Percentiles rank a stretch among this genome's conserved stretches.
phyloP scores from a whole-genome alignment of 139 green algal genomes.

The Picochlorum costavermella region DNA sequence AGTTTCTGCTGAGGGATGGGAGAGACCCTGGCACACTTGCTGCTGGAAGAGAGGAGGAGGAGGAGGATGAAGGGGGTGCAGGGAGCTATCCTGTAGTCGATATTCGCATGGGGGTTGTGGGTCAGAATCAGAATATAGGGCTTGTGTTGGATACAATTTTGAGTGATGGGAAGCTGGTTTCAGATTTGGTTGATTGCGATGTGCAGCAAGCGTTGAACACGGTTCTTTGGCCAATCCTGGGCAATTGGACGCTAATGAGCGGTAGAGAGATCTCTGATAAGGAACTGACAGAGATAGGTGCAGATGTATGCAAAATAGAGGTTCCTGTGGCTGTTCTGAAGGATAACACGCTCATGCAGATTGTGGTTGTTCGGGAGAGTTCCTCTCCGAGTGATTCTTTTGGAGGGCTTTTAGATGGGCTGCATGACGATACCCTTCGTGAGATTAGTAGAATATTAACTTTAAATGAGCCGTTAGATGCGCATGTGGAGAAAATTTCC shows the following conservation, averaged over 20 bases:
- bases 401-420: too few species aligned
- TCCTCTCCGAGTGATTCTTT: too few species aligned
- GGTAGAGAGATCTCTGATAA: background rate
- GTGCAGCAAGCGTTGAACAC: background rate
- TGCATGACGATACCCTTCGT: too few species aligned
- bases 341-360: background rate
- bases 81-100: too few species aligned
- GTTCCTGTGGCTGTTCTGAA: slow-evolving; percentile 3
- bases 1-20: background rate
- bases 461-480: too few species aligned
- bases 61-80: too few species aligned
- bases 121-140: too few species aligned
- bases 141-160: too few species aligned
- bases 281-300: background rate
- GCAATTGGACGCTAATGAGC: background rate
- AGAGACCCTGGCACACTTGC: background rate
- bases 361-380: background rate
- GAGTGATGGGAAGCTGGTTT: background rate
- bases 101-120: too few species aligned
- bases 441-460: too few species aligned
- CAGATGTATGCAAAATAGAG: slow-evolving; percentile 7
- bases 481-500: too few species aligned
- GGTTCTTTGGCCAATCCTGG: background rate
- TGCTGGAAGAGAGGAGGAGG: too few species aligned
- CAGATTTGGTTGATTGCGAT: background rate